Conservation (phyloP, 228 moss, liverwort and hornwort species). For the Sphagnum fallax region DNA sequence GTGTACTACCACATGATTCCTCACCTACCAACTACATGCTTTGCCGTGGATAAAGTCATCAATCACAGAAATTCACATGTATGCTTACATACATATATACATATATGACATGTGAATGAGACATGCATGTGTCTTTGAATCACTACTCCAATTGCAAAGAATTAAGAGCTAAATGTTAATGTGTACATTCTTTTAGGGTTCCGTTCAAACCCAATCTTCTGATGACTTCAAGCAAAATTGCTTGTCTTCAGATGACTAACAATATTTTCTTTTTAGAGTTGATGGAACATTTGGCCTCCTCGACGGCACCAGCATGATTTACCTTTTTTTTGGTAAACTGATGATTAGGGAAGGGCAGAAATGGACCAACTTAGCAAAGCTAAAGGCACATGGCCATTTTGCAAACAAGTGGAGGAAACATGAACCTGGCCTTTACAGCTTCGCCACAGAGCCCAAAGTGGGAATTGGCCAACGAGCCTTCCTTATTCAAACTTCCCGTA, state of each 20-base stretch:
- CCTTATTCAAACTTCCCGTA: constrained; percentile 71
- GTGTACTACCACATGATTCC: no score
- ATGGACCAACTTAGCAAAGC: constrained; percentile 52
- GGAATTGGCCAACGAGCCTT: constrained; percentile 91
- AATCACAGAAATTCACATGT: no score
- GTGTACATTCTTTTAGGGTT: not conserved
- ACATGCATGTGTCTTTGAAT: no score
- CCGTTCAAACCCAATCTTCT: no score
- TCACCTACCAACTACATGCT: no score
- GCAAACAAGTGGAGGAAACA: constrained; percentile 76
- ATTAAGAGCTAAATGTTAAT: not conserved
- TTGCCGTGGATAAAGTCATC: no score
- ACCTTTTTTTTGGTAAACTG: not conserved
- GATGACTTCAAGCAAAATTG: no score
- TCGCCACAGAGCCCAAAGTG: constrained; percentile 63
- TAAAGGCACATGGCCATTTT: constrained; percentile 31
- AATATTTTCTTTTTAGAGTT: no score
- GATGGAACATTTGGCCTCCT: not conserved
- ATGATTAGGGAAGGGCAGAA: constrained; percentile 55
- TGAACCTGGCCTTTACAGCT: constrained; percentile 58
- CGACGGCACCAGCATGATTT: not conserved
- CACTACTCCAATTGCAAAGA: no score
- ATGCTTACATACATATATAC: no score
- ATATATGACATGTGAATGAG: no score
- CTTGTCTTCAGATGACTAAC: not conserved